Percentiles rank a stretch among this genome's conserved stretches.
These are phyloP conservation scores for Ilyonectria mors-panacis DNA, from an alignment of 2,329 filamentous ascomycete species.

Conservation along the genomic window DNA sequence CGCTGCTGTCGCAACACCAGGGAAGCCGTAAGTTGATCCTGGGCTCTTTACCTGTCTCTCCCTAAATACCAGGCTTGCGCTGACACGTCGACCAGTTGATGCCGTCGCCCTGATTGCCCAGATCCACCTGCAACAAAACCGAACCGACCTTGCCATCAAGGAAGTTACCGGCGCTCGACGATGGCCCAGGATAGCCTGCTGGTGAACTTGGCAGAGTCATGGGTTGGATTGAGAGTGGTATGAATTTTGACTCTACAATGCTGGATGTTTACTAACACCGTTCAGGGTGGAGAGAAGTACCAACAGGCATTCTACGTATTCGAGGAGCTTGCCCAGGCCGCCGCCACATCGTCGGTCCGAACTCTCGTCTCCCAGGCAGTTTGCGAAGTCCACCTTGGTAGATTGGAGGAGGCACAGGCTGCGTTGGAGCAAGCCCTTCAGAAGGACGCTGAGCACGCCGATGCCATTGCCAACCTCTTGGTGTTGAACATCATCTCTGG, in stretches of 20 bases:
- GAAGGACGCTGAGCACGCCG: conserved; percentile 78
- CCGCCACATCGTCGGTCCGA: conserved; percentile 82
- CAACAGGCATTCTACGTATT: conserved; percentile 98
- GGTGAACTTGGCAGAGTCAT: conserved; percentile 95
- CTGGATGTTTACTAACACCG: conserved; percentile 45
- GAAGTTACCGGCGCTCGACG: conserved; percentile 88
- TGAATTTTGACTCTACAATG: conserved; percentile 20
- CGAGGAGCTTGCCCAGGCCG: conserved; percentile 92
- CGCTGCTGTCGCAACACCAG: conserved; percentile 85
- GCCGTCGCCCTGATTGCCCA: conserved; percentile 91
- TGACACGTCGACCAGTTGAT: conserved; percentile 65
- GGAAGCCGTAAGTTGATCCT: conserved; percentile 78
- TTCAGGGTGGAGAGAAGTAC: conserved; percentile 92
- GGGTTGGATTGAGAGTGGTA: conserved; percentile 92
- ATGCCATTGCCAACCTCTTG: conserved; percentile 86
- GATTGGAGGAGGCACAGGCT: conserved; percentile 89
- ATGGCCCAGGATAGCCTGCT: conserved; percentile 95
- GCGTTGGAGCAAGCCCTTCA: conserved; percentile 85
- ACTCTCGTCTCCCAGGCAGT: conserved; percentile 90
- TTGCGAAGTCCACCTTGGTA: conserved; percentile 90
- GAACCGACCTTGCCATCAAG: conserved; percentile 90
- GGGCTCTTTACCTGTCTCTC: neutral
- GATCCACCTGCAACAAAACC: conserved; percentile 92
- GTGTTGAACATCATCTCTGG: conserved; percentile 85
- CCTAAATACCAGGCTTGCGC: conserved; percentile 29